Evolutionary conservation across 2,329 filamentous ascomycete species (phyloP).

Genomic region (Penicillium sp.): DNA sequence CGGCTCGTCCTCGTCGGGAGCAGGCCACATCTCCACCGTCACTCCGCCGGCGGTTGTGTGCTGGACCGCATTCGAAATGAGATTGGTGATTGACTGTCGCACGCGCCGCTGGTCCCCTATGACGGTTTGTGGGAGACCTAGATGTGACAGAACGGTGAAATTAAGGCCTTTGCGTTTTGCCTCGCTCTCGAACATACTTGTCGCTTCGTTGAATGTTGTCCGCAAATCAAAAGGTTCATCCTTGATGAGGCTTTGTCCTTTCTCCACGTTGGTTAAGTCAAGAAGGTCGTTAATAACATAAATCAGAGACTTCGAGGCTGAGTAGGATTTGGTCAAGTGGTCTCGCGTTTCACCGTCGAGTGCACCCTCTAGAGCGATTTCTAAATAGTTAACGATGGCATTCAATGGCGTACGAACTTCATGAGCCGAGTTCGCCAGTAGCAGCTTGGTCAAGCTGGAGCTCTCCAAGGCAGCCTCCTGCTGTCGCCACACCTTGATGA

Average conservation of each 20-base stretch:
- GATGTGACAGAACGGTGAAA: conserved; percentile 71
- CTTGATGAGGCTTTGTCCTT: conserved; percentile 77
- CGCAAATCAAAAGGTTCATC: conserved; percentile 78
- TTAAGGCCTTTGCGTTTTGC: conserved; percentile 75
- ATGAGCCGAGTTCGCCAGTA: conserved; percentile 87
- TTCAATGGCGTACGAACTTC: conserved; percentile 91
- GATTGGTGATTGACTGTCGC: conserved; percentile 81
- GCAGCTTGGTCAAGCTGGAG: conserved; percentile 76
- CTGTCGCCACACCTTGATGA: conserved; percentile 91
- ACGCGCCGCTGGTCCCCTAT: conserved; percentile 79
- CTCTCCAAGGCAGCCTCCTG: conserved; percentile 84
- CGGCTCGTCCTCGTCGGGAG: conserved; percentile 49
- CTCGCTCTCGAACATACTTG: conserved; percentile 73
- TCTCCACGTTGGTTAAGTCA: conserved; percentile 85
- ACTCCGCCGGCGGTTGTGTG: conserved; percentile 73
- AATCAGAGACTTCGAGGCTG: conserved; percentile 87
- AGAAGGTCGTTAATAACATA: conserved; percentile 93
- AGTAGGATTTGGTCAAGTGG: conserved; percentile 82
- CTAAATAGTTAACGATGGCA: conserved; percentile 92
- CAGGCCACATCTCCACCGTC: conserved; percentile 70
- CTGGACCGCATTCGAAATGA: conserved; percentile 84
- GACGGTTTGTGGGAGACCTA: conserved; percentile 70
- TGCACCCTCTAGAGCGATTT: conserved; percentile 82
- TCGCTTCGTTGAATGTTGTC: conserved; percentile 75
- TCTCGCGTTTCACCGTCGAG: conserved; percentile 84